Evolutionary conservation across 2,329 filamentous ascomycete species (phyloP).

Genomic region (Endothia cerciana): DNA sequence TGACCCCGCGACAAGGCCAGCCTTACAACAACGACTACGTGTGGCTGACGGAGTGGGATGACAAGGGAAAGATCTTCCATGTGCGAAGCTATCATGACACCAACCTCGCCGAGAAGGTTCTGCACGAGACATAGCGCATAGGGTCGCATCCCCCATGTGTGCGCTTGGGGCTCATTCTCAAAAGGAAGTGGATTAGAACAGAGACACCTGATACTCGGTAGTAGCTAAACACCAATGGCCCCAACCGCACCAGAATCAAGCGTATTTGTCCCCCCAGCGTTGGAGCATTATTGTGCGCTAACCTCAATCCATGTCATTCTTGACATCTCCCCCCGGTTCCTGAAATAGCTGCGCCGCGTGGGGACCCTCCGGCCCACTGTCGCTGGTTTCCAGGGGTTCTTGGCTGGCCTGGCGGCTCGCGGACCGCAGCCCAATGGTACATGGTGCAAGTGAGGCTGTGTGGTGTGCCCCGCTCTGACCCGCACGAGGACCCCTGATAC

Average conservation of each 20-base stretch:
- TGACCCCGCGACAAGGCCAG: constrained; percentile 1
- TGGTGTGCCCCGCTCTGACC: constrained; percentile 14
- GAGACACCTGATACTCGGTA: too few relatives aligned
- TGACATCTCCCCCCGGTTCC: not conserved
- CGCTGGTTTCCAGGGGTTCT: not conserved
- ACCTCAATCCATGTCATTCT: not conserved
- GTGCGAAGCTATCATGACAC: constrained; percentile 18
- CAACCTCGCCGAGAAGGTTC: constrained; percentile 11
- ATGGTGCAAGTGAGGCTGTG: constrained; percentile 4
- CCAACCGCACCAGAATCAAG: too few relatives aligned
- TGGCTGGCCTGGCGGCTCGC: not conserved
- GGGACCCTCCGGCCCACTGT: not conserved
- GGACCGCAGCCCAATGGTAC: not conserved
- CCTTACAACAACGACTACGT: constrained; percentile 20
- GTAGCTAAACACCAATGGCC: too few relatives aligned
- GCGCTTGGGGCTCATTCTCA: too few relatives aligned
- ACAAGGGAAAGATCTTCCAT: constrained; percentile 12
- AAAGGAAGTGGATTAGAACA: too few relatives aligned
- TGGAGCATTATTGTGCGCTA: too few relatives aligned
- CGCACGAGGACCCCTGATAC: constrained; percentile 23
- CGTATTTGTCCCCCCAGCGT: not conserved
- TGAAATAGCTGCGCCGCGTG: constrained; percentile 1
- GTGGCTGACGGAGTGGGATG: constrained; percentile 16
- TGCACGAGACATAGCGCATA: constrained; percentile 4
- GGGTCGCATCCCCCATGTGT: too few relatives aligned